Percentiles rank a stretch among this genome's conserved stretches.
Evolutionary conservation across 345 rosid genomes (phyloP).

Genomic region (Noccaea bulbosa): DNA sequence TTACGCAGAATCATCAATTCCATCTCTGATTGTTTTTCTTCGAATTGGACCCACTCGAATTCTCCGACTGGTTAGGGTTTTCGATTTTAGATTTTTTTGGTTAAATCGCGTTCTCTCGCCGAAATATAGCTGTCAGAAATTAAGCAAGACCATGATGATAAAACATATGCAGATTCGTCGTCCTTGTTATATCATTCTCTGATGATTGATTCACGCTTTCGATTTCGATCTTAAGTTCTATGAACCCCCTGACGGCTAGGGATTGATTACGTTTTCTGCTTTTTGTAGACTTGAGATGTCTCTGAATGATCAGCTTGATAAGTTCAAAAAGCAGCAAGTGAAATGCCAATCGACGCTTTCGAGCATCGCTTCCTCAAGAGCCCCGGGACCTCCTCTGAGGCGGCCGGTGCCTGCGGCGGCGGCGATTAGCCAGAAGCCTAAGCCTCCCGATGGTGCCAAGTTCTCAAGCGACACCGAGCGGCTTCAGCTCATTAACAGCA

Average conservation of each 20-base stretch:
- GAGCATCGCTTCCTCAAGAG: slow-evolving; percentile 58
- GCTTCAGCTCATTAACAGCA: slow-evolving; percentile 60
- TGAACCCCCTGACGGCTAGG: too few species aligned
- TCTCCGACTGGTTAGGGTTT: slow-evolving; percentile 20
- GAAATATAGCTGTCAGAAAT: too few species aligned
- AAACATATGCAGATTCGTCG: too few species aligned
- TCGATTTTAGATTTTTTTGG: too few species aligned
- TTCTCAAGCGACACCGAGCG: slow-evolving; percentile 82
- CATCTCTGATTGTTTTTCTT: background rate
- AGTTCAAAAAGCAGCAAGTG: slow-evolving; percentile 78
- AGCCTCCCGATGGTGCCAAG: slow-evolving; percentile 48
- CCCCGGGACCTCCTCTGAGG: slow-evolving; percentile 39
- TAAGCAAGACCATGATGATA: too few species aligned
- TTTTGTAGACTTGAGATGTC: slow-evolving; percentile 52
- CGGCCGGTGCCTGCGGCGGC: slow-evolving; percentile 45
- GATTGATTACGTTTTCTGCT: background rate
- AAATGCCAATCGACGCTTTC: slow-evolving; percentile 67
- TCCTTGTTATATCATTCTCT: too few species aligned
- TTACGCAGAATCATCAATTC: background rate
- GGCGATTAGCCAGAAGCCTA: slow-evolving; percentile 44
- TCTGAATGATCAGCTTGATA: slow-evolving; percentile 62
- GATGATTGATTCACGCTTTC: too few species aligned
- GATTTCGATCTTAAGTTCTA: too few species aligned
- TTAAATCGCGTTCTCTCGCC: too few species aligned
- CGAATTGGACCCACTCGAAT: slow-evolving; percentile 24